Evolutionary conservation across 768 basidiomycete genomes (phyloP).

Genomic region (Russula ochroleuca): DNA sequence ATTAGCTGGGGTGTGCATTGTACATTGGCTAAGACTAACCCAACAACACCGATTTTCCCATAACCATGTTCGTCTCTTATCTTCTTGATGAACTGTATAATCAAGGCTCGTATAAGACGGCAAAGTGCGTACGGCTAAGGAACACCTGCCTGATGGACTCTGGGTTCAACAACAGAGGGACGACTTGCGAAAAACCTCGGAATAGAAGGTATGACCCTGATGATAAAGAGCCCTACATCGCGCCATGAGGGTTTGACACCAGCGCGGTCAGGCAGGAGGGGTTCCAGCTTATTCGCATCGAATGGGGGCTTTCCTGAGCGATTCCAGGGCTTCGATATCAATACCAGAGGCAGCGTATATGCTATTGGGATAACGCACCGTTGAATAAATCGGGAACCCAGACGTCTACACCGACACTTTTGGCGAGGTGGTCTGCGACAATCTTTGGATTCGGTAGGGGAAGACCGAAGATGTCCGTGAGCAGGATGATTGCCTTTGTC

Average conservation of each 20-base stretch:
- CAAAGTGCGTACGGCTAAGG: background rate
- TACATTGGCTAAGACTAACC: slow-evolving; percentile 32
- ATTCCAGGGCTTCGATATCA: background rate
- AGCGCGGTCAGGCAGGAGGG: slow-evolving; percentile 34
- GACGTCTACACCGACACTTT: slow-evolving; percentile 52
- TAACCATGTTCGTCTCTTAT: slow-evolving; percentile 41
- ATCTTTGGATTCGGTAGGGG: slow-evolving; percentile 50
- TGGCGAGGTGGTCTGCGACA: slow-evolving; percentile 51
- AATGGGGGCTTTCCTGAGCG: slow-evolving; percentile 33
- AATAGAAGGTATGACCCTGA: slow-evolving; percentile 28
- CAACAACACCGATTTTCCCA: slow-evolving; percentile 41
- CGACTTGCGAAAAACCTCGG: slow-evolving; percentile 29
- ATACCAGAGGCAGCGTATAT: background rate
- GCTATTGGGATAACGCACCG: slow-evolving; percentile 36
- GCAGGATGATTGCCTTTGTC: slow-evolving; percentile 45
- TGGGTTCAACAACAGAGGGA: slow-evolving; percentile 32
- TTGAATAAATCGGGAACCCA: slow-evolving; percentile 61
- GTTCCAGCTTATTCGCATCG: slow-evolving; percentile 31
- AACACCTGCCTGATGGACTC: slow-evolving; percentile 30
- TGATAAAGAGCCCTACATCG: slow-evolving; percentile 27
- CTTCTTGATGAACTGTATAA: slow-evolving; percentile 36
- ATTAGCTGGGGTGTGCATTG: background rate
- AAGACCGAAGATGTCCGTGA: slow-evolving; percentile 57
- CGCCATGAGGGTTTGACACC: slow-evolving; percentile 28
- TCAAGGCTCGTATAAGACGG: background rate